Base-by-base conservation (phyloP, 2,329 filamentous ascomycete species). In the Mycosphaerelloides madeirae region DNA sequence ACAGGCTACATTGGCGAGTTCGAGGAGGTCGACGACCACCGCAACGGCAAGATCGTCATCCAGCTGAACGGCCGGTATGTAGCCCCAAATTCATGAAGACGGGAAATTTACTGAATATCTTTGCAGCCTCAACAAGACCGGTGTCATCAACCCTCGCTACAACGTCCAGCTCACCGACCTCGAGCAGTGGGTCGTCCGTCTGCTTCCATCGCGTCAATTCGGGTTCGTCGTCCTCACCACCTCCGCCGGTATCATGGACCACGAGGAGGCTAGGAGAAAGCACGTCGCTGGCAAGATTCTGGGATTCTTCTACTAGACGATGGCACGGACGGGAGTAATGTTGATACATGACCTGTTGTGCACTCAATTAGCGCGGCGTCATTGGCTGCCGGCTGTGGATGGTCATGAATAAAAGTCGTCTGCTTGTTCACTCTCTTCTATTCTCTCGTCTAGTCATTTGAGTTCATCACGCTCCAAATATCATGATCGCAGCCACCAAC, bases 181-280 rank as follows among this genome's bases (percentile, higher is more conserved):
- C 70, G 93, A 98, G 87, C 96, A 97, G 82, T 98, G 93, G 93
- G 89, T 97, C 66, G 88, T 95, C 78, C 95, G 95, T 84, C 86
- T 98, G 69, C 83, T 98, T 58, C 93, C 93, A 61, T 90, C 93
- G 61, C 93, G 93, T 96, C 93, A 98, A 78, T 98, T 98, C 81
- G 93, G 93, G 69, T 96, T 89, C 79, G 88, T 98, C 69, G 89
- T 98, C 75, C 85, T 98, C 67, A 98, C 93, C 74, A 98, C 93
- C 76, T 96, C 90, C 51, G 89, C 93, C 57, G 93, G 93, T 74
- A 98, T 98, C 75, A 97, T 98, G 91, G 93, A 98, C 80, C 93
- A 98, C 80, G 93, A 98, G 81, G 93, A 98, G 84, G 93, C 93
- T 63, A 81, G 93, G 71, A 82, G 93, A 74, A 97, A 97, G 84